Conservation (phyloP, 768 basidiomycete genomes). For the Panaeolus cyanescens region DNA sequence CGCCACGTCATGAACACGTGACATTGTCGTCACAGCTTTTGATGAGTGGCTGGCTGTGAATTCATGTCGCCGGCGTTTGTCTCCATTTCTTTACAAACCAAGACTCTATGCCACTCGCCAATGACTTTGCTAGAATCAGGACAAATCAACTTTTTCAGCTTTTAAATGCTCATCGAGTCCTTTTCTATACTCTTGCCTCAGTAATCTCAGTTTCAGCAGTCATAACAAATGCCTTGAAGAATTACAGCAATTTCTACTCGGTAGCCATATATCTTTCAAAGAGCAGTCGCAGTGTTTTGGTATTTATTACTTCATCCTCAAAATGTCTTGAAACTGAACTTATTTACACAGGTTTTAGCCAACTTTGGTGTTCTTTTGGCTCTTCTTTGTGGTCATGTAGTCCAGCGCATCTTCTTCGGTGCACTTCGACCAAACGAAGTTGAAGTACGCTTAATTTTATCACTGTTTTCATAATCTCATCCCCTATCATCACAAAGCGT, state of each 20-base stretch:
- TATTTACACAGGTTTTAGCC: slow-evolving; percentile 67
- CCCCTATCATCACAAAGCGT: slow-evolving; percentile 55
- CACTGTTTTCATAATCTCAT: background rate
- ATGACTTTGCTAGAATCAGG: slow-evolving; percentile 50
- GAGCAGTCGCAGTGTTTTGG: slow-evolving; percentile 91
- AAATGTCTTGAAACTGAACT: background rate
- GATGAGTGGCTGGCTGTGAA: too few relatives aligned
- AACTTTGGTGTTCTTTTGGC: slow-evolving; percentile 87
- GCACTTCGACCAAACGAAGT: slow-evolving; percentile 83
- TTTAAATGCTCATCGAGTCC: slow-evolving; percentile 62
- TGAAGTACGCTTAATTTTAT: slow-evolving; percentile 59
- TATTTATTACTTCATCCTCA: slow-evolving; percentile 38
- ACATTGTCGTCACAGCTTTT: too few relatives aligned
- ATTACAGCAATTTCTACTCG: slow-evolving; percentile 91
- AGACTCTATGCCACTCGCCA: slow-evolving; percentile 50
- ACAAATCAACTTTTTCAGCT: slow-evolving; percentile 50
- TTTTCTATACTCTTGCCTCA: slow-evolving; percentile 72
- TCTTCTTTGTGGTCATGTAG: slow-evolving; percentile 70
- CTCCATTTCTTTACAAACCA: slow-evolving; percentile 1
- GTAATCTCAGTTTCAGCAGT: slow-evolving; percentile 69
- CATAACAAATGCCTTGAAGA: slow-evolving; percentile 77
- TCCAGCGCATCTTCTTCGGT: slow-evolving; percentile 93
- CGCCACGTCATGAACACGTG: too few relatives aligned
- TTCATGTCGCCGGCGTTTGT: background rate
- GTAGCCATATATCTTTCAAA: slow-evolving; percentile 91